A percentile compares a stretch with the other conserved stretches of the same genome.
phyloP scores from a whole-genome alignment of 2,329 filamentous ascomycete genomes.

The Colletotrichum sp. region DNA sequence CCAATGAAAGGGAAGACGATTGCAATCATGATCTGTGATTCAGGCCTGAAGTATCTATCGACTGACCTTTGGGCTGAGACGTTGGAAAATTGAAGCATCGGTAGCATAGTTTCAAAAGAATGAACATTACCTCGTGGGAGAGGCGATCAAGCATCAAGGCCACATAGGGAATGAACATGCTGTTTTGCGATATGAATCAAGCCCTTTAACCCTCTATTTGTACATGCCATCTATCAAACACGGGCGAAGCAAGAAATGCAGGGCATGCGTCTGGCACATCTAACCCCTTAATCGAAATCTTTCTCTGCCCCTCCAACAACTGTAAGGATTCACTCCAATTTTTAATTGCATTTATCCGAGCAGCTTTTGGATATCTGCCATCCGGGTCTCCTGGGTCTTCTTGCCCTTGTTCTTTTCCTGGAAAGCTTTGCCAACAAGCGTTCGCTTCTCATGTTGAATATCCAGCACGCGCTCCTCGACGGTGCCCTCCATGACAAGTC shows the following conservation, averaged over 20 bases:
- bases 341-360: slow-evolving; percentile 32
- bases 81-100: not conserved
- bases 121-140: not conserved
- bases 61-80: not conserved
- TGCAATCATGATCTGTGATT: not conserved
- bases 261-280: not conserved
- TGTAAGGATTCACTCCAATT: not conserved
- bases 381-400: slow-evolving; percentile 61
- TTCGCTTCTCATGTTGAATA: slow-evolving; percentile 80
- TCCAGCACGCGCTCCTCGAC: slow-evolving; percentile 83
- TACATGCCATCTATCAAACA: not conserved
- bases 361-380: slow-evolving; percentile 60
- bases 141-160: not conserved
- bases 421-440: slow-evolving; percentile 80
- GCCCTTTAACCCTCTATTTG: not conserved
- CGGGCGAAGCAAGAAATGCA: not conserved
- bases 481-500: slow-evolving; percentile 79
- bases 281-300: not conserved
- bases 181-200: not conserved
- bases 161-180: not conserved
- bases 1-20: not conserved
- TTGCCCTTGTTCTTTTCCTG: slow-evolving; percentile 69
- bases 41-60: not conserved
- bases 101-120: not conserved
- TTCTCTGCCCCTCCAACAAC: not conserved